These are phyloP conservation scores for Anethum foeniculum DNA, from an alignment of 140 eudicot genomes.

Conservation along the genomic window DNA sequence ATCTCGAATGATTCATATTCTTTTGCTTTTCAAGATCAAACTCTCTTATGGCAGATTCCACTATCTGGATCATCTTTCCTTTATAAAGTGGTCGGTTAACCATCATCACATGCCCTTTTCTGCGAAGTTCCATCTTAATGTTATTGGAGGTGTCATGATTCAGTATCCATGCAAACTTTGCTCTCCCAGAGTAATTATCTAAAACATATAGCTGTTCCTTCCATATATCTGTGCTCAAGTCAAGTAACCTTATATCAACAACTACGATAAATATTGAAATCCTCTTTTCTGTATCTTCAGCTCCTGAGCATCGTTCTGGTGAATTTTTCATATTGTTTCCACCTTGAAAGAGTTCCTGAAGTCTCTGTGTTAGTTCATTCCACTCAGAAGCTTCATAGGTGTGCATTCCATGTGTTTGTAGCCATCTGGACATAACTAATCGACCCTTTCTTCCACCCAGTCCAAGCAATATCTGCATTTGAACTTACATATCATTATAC, in stretches of 20 bases:
- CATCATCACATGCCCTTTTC: slow-evolving; percentile 64
- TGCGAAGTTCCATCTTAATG: slow-evolving; percentile 73
- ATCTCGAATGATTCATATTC: slow-evolving; percentile 18
- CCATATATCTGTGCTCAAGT: slow-evolving; percentile 77
- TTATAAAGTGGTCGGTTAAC: slow-evolving; percentile 80
- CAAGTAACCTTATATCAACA: slow-evolving; percentile 70
- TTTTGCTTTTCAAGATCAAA: slow-evolving; percentile 30
- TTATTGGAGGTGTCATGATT: slow-evolving; percentile 73
- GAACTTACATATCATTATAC: neutral
- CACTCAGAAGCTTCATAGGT: slow-evolving; percentile 73
- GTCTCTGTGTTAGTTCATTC: slow-evolving; percentile 67
- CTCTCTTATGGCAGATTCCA: slow-evolving; percentile 62
- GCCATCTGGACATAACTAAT: slow-evolving; percentile 52
- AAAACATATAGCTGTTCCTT: slow-evolving; percentile 69
- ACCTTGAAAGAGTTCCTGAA: slow-evolving; percentile 45
- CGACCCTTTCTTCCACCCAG: slow-evolving; percentile 68
- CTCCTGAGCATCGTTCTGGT: slow-evolving; percentile 21
- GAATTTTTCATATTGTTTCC: slow-evolving; percentile 23
- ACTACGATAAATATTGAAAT: slow-evolving; percentile 47
- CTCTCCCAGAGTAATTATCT: slow-evolving; percentile 32
- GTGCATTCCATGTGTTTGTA: slow-evolving; percentile 40
- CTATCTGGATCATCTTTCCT: slow-evolving; percentile 68
- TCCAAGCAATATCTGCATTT: slow-evolving; percentile 77
- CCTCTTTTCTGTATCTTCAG: slow-evolving; percentile 22
- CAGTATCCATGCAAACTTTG: slow-evolving; percentile 85